Base-by-base conservation (phyloP, 108 stramenopile genomes). In the Cyclotella cryptica region DNA sequence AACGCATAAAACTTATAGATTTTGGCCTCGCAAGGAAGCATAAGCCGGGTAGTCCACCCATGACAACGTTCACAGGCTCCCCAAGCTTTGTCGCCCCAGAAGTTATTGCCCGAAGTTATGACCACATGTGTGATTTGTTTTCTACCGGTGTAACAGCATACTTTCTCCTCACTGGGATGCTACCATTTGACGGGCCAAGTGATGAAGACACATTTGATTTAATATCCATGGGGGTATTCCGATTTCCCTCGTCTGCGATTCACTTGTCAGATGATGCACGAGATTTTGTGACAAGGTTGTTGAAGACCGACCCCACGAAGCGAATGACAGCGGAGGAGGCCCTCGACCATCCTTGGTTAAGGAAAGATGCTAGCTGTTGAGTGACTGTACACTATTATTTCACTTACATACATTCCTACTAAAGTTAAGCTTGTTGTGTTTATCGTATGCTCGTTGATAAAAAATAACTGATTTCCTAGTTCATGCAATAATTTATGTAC, bases 291-390 rank as follows among this genome's bases (percentile, higher is more conserved):
- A 43, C 59, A 41, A 83, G 80, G 30, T 71, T 95, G 66, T 77
- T 98, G 27, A 86, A 88, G 47, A 66, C 79, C 27, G 86, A 96
- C 70, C 94, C 95, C 17, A 76, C 78, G 24, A 69, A 88, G 62
- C 85, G 97, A n/a, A 80, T 91, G 67, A 89, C 94, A 0, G 90
- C 93, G 1, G 78, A 69, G 62, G 86, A 91, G 19, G 94, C 93
- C 0, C 66, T 98, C 55, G 74, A 83, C 45, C 93, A 95, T 75
- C 81, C 80, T 19, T 98, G 97, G 97, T 75, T 95, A 76, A 82
- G 79, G 64, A 75, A 67, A 57, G 75, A 64, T 19, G 75, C 75
- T 43, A 67, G 66, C 18, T 75, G 75, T 59, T 75, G 53, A 75
- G 17, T 65, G 15, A 11, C 35, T 62, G 29, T 55, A 55, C 24